Evolutionary conservation across 371 early-diverging fungal species (phyloP), one percentile per base, ranked within the genome.

Genomic region (Mortierella sp.): DNA sequence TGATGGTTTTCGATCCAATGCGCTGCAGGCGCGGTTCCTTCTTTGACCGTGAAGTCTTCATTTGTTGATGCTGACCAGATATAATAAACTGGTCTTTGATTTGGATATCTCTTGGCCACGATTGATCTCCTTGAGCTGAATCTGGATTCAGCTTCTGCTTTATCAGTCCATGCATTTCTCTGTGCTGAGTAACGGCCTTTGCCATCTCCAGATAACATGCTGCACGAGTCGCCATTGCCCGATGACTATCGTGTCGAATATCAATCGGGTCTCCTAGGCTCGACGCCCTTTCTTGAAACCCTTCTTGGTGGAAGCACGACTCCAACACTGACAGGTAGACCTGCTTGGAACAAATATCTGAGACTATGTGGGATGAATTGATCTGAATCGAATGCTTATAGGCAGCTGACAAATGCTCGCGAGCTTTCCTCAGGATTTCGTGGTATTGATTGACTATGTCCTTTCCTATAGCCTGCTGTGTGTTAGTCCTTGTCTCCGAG

Each of bases 121-220:
- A 63, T 5, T 73, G 70, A 33, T 80, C 78, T 6, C 78, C 76
- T 15, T 61, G 67, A 5, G 76, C 43, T 50, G 69, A 13, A 33
- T 69, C 64, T 43, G 73, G 68, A 21, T 72, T 53, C n/a, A 87
- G 68, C 64, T 87, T 88, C 22, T 83, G 74, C 13, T 71, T 70
- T 22, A 89, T 64, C 53, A 87, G 80, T 1, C 74, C 71, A 45
- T 84, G 84, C 87, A 89, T 88, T 72, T 90, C 90, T 24, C 91
- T 86, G 22, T 88, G 86, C 22, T 87, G 72, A 1, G 83, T 83
- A 6, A 90, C 57, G 0, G 85, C 86, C 36, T 89, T 88, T 0
- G 87, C 83, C 85, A 87, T 87, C 63, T 88, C 88, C 70, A 76
- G n/a, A 32, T 68, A 66, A 53, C 63, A 83, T 0, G 74, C 70